Evolutionary conservation across 2,329 filamentous ascomycete genomes (phyloP).

Genomic region (Epichloe scottii): DNA sequence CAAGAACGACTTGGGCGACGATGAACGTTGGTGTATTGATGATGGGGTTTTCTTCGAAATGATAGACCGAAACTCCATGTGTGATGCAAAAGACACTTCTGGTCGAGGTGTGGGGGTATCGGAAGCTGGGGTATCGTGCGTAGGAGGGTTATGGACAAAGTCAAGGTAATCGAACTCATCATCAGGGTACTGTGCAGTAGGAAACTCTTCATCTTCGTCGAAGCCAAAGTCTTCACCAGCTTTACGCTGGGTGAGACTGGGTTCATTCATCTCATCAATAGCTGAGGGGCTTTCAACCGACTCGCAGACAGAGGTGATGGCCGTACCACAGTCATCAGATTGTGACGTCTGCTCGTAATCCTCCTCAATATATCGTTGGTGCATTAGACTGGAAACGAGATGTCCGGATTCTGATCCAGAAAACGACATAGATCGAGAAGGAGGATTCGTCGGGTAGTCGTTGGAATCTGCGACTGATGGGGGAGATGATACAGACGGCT

Average conservation of each 20-base stretch:
- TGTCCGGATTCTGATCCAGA: slow-evolving; percentile 36
- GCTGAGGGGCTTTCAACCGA: slow-evolving; percentile 27
- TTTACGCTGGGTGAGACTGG: slow-evolving; percentile 17
- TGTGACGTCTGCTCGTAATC: slow-evolving; percentile 34
- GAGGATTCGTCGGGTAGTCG: slow-evolving; percentile 25
- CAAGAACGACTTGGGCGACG: slow-evolving; percentile 23
- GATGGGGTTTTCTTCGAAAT: slow-evolving; percentile 20
- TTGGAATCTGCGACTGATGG: slow-evolving; percentile 21
- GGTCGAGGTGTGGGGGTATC: slow-evolving; percentile 33
- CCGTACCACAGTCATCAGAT: slow-evolving; percentile 31
- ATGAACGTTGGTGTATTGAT: slow-evolving; percentile 19
- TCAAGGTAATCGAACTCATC: slow-evolving; percentile 22
- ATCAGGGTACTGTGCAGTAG: slow-evolving; percentile 27
- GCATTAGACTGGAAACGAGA: slow-evolving; percentile 20
- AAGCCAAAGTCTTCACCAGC: slow-evolving; percentile 19
- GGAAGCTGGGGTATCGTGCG: slow-evolving; percentile 26
- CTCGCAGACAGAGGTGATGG: slow-evolving; percentile 33
- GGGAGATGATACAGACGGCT: slow-evolving; percentile 26
- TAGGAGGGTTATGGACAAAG: slow-evolving; percentile 6
- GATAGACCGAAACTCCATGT: slow-evolving; percentile 24
- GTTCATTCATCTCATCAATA: slow-evolving; percentile 19
- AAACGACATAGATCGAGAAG: slow-evolving; percentile 38
- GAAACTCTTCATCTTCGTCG: slow-evolving; percentile 24
- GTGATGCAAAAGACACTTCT: slow-evolving; percentile 21
- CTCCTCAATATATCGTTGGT: slow-evolving; percentile 19